Base-by-base conservation (phyloP, 1,139 yeast genomes). In the Blastobotrys arbuscula region DNA sequence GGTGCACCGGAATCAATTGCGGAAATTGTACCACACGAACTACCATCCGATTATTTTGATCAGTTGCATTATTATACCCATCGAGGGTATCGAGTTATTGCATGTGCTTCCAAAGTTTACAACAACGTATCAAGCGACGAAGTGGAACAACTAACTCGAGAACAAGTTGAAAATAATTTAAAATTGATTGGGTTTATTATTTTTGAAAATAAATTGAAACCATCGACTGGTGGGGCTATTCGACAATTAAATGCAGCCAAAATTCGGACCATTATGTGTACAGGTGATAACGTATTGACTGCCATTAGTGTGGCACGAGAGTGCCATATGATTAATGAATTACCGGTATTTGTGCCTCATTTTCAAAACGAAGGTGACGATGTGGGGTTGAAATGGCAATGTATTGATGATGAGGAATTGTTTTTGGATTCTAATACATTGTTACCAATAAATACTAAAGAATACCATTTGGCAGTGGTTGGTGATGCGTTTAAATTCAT, bases 1-100 rank as follows among this genome's bases (percentile, higher is more conserved):
- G 99, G 99, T 45, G 98, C 99, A 0, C 99, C 99, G 0, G 99
- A 92, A 65, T 87, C 90, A n/a, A 86, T 92, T 76, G 72, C 76
- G 34, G 84, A 81, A 26, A 79, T 92, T 37, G 92, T 98, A 67
- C 69, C 71, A 16, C 78, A 81, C 1, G 79, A 77, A 19, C 67
- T 94, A 40, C 98, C 99, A 0, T 63, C 66, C 1, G 78, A 89
- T 60, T 94, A 78, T 63, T 84, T 84, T 23, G 85, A 84, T 39
- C 64, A 85, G 20, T 72, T 94, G 38, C 84, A 87, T 59, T 76
- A 82, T 51, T 94, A 92, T 63, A 92, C 98, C 0, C 97, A 89
- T 62, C 79, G 82, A 47, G 99, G 99, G 0, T 89, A 81, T 63
- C 79, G 99, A 63, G 97, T 92, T 1, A 92, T 92, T 66, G 97